Percentiles rank a stretch among this genome's conserved stretches.
phyloP scores from a whole-genome alignment of 306 rosid species.

The Ormosia emarginata region DNA sequence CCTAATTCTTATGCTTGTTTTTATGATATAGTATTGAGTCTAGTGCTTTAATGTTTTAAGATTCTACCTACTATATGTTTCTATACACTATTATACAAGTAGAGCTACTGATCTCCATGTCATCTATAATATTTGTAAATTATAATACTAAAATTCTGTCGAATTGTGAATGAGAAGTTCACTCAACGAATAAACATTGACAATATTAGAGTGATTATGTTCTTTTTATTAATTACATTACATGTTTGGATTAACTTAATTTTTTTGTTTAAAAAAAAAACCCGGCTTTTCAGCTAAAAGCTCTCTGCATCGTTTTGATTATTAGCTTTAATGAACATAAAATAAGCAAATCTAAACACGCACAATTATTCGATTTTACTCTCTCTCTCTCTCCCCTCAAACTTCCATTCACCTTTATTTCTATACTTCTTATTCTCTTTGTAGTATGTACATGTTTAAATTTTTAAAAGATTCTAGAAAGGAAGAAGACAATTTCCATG shows the following conservation, averaged over 20 bases:
- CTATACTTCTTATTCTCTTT: neutral
- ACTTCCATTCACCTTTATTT: neutral
- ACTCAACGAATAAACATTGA: neutral
- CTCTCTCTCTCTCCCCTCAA: neutral
- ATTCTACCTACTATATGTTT: neutral
- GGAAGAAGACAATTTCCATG: neutral
- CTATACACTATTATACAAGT: neutral
- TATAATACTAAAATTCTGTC: neutral
- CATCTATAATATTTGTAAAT: neutral
- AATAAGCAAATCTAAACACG: neutral
- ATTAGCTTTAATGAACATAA: neutral
- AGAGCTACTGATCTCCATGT: neutral
- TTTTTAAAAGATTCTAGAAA: neutral
- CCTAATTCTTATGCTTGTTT: constrained; percentile 1
- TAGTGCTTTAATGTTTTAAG: constrained; percentile 8
- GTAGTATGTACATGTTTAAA: neutral
- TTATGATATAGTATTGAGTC: constrained; percentile 2
- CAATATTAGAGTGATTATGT: neutral
- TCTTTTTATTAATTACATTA: neutral
- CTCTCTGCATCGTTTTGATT: neutral
- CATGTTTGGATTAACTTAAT: neutral
- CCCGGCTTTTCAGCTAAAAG: neutral
- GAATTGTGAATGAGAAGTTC: neutral
- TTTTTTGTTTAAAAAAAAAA: neutral
- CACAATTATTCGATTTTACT: neutral